Base-by-base conservation (phyloP, 257 asterid genomes). In the Solanum bukasovii region DNA sequence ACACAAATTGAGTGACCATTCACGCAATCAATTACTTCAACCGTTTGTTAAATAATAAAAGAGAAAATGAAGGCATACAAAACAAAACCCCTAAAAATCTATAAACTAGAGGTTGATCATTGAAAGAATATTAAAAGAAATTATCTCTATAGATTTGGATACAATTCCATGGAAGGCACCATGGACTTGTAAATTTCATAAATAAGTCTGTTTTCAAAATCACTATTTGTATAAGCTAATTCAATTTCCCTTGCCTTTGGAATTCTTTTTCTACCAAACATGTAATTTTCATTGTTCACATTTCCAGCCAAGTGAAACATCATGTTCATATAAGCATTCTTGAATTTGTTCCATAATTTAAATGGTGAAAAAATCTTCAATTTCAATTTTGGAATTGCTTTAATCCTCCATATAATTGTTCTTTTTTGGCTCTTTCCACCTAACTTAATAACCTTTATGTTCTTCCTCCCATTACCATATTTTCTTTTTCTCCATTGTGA, bases 151-250 rank as follows among this genome's bases (percentile, higher is more conserved):
- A 37, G 81, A 68, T 63, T 86, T 71, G 90, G 46, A 84, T 90
- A 87, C 91, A 93, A 83, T 52, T 95, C 98, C 90, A 92, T 79
- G 20, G 98, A 93, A 68, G 92, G 90, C 12, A 91, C 93, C 94
- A 93, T 78, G 25, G 95, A 93, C 40, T 95, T 95, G n/a, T 95
- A 95, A 23, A 95, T 95, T 95, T 95, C 98, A 87, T 92, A 91
- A 29, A 93, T 42, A 88, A 95, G 90, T 83, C 98, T 90, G 61
- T 93, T 93, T 23, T 95, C 96, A 61, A 95, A 94, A 44, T 94
- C 95, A 9, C 87, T 89, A 34, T 87, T 89, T 21, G 92, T 61
- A 52, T 85, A 89, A 86, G 81, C 68, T 46, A 56, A 33, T 27
- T 85, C 65, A 68, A 65, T 87, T 44, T 42, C 27, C 18, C 92